phyloP scores from a whole-genome alignment of 352 stramenopile genomes.

The Bremia lactucae region DNA sequence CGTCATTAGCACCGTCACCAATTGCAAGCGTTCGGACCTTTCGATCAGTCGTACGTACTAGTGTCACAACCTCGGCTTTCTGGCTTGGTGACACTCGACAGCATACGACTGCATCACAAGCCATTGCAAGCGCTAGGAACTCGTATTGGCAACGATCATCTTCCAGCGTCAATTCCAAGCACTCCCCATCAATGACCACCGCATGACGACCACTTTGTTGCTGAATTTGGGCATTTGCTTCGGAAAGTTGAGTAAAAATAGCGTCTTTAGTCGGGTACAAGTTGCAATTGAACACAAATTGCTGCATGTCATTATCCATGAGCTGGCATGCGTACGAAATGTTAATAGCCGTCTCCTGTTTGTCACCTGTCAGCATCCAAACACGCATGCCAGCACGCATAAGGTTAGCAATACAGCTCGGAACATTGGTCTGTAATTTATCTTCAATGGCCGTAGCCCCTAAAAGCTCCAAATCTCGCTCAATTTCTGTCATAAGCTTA shows the following conservation, averaged over 20 bases:
- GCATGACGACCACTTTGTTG: conserved; percentile 27
- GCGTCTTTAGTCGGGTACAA: conserved; percentile 43
- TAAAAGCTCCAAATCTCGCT: conserved; percentile 70
- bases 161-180: conserved; percentile 44
- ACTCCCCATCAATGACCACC: conserved; percentile 63
- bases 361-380: conserved; percentile 92
- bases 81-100: conserved; percentile 77
- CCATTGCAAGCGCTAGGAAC: conserved; percentile 62
- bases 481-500: conserved; percentile 61
- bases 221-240: conserved; percentile 23
- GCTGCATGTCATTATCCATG: conserved; percentile 81
- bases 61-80: conserved; percentile 68
- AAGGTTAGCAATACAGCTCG: conserved; percentile 77
- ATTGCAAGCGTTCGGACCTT: conserved; percentile 76
- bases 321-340: conserved; percentile 87
- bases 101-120: conserved; percentile 66
- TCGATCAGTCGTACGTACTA: conserved; percentile 43
- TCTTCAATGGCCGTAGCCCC: conserved; percentile 90
- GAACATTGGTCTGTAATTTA: conserved; percentile 87
- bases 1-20: conserved; percentile 91
- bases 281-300: conserved; percentile 56
- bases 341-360: conserved; percentile 91
- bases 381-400: conserved; percentile 84
- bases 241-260: conserved; percentile 23
- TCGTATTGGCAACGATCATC: conserved; percentile 40